A percentile compares a stretch with the other conserved stretches of the same genome.
Conservation (phyloP, 2,329 filamentous ascomycete species). For the Beauveria bassiana region DNA sequence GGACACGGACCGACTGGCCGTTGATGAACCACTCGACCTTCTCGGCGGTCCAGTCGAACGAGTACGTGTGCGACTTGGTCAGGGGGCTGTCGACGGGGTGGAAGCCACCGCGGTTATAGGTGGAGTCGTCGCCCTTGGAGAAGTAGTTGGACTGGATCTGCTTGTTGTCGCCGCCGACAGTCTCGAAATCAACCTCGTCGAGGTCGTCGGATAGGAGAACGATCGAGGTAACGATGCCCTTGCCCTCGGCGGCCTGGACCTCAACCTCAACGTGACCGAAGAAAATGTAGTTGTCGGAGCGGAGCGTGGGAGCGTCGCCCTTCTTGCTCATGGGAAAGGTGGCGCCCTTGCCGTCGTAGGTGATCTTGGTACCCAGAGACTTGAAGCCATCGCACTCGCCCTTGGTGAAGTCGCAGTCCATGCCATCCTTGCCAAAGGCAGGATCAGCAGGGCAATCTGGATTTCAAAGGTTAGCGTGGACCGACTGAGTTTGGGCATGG, state of each 20-base stretch:
- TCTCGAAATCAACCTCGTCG: constrained; percentile 96
- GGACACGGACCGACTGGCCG: constrained; percentile 51
- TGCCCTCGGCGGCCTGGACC: constrained; percentile 70
- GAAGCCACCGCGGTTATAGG: constrained; percentile 62
- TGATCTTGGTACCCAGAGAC: constrained; percentile 38
- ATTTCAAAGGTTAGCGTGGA: constrained; percentile 15
- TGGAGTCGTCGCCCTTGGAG: constrained; percentile 63
- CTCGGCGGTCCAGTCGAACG: constrained; percentile 59
- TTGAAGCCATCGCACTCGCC: constrained; percentile 54
- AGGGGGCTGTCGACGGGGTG: constrained; percentile 48
- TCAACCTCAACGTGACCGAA: constrained; percentile 80
- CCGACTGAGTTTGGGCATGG: too few species aligned
- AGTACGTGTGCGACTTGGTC: constrained; percentile 60
- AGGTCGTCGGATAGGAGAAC: constrained; percentile 83
- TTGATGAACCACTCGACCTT: constrained; percentile 59
- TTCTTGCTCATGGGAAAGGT: constrained; percentile 60
- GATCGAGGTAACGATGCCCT: constrained; percentile 80
- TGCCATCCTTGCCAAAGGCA: constrained; percentile 57
- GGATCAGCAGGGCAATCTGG: constrained; percentile 63
- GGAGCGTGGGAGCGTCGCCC: constrained; percentile 63
- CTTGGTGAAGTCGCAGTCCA: constrained; percentile 67
- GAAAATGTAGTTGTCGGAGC: constrained; percentile 85
- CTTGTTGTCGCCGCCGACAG: constrained; percentile 66
- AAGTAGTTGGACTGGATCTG: constrained; percentile 87
- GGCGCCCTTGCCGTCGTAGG: constrained; percentile 40